phyloP scores from a whole-genome alignment of 805 yeast species.

The Teunomyces pallodes region DNA sequence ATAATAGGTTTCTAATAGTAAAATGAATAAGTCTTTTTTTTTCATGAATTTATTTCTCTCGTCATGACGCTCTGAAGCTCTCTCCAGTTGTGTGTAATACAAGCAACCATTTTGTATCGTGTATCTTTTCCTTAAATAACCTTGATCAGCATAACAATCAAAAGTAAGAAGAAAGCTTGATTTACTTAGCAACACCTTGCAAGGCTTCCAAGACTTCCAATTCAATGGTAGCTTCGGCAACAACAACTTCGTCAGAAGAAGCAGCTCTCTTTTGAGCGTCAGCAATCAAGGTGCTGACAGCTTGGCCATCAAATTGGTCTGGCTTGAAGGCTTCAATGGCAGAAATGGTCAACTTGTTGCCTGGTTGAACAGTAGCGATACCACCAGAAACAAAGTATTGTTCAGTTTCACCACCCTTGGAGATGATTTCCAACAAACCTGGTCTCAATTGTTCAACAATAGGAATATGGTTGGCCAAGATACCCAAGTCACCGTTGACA shows the following conservation, averaged over 20 bases:
- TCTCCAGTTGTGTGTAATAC: too few species aligned
- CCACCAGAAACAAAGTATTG: slow-evolving; percentile 95
- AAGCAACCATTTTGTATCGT: too few species aligned
- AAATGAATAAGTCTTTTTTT: too few species aligned
- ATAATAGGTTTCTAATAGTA: too few species aligned
- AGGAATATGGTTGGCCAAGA: slow-evolving; percentile 96
- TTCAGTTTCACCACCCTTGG: slow-evolving; percentile 64
- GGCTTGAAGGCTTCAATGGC: slow-evolving; percentile 95
- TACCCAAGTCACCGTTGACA: slow-evolving; percentile 93
- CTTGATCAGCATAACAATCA: too few species aligned
- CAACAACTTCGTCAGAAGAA: slow-evolving; percentile 81
- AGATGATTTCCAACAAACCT: slow-evolving; percentile 90
- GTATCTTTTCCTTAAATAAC: too few species aligned
- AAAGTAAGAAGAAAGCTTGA: neutral
- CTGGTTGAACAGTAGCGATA: slow-evolving; percentile 94
- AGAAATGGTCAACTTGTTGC: slow-evolving; percentile 83
- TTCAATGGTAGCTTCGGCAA: slow-evolving; percentile 94
- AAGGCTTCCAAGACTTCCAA: slow-evolving; percentile 95
- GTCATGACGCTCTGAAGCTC: too few species aligned
- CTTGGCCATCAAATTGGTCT: slow-evolving; percentile 77
- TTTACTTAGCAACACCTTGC: slow-evolving; percentile 72
- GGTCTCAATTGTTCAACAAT: slow-evolving; percentile 94
- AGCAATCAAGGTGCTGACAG: slow-evolving; percentile 75
- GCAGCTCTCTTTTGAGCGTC: slow-evolving; percentile 92
- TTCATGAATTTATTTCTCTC: too few species aligned